Percentiles rank a stretch among this genome's conserved stretches.
Evolutionary conservation across 805 yeast genomes (phyloP).

Genomic region (Yarrowia sp.): DNA sequence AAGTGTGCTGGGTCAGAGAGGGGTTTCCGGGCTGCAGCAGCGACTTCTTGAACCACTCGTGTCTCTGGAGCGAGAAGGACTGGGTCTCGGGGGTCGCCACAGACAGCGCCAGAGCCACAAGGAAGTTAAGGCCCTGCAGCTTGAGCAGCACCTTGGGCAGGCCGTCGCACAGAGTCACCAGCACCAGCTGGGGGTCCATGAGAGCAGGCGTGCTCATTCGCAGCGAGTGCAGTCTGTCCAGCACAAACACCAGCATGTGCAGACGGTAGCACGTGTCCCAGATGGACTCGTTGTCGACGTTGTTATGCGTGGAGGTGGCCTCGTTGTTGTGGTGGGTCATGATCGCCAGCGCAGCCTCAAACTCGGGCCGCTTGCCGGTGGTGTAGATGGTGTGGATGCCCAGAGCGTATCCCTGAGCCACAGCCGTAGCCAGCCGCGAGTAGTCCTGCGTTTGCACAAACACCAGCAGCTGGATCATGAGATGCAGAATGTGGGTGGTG

Average conservation of each 20-base stretch:
- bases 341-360: constrained; percentile 11
- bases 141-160: constrained; percentile 10
- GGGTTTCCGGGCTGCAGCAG: constrained; percentile 21
- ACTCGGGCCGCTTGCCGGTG: constrained; percentile 10
- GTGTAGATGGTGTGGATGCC: background rate
- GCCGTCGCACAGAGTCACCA: constrained; percentile 14
- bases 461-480: constrained; percentile 40
- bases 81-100: constrained; percentile 24
- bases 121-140: constrained; percentile 18
- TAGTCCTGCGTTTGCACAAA: constrained; percentile 38
- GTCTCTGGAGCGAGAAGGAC: constrained; percentile 14
- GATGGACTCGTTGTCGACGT: constrained; percentile 13
- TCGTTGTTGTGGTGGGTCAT: constrained; percentile 16
- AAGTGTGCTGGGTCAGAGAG: constrained; percentile 22
- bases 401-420: constrained; percentile 34
- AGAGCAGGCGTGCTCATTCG: constrained; percentile 25
- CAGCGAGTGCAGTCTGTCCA: constrained; percentile 29
- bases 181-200: constrained; percentile 22
- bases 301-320: constrained; percentile 1
- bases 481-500: constrained; percentile 35
- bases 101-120: constrained; percentile 15
- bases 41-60: constrained; percentile 17
- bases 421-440: constrained; percentile 42
- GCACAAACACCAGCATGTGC: constrained; percentile 29
- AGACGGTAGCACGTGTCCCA: constrained; percentile 33